phyloP scores from a whole-genome alignment of 257 asterid species.

The Capsicum pubescens region DNA sequence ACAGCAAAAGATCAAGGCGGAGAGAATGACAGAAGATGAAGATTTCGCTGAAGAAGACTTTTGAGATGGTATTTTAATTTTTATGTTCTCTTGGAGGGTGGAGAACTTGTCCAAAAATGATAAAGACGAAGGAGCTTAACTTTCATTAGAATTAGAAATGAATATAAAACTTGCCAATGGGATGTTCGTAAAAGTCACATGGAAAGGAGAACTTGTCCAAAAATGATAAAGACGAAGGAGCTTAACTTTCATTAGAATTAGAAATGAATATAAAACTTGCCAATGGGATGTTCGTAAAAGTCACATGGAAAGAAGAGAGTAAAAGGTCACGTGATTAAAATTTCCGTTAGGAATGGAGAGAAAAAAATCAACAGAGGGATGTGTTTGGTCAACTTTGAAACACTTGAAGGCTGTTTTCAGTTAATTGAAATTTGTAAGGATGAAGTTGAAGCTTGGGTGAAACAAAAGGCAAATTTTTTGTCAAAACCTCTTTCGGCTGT shows the following conservation, averaged over 20 bases:
- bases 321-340: neutral
- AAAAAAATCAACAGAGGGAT: slow-evolving; percentile 7
- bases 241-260: neutral
- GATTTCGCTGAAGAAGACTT: neutral
- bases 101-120: neutral
- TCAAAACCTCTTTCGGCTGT: neutral
- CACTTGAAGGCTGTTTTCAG: neutral
- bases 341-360: neutral
- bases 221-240: neutral
- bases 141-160: neutral
- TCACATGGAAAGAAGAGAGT: neutral
- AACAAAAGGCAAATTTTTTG: neutral
- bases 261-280: neutral
- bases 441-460: neutral
- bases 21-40: neutral
- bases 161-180: neutral
- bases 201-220: neutral
- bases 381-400: neutral
- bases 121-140: neutral
- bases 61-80: neutral
- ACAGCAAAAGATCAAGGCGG: neutral
- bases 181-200: neutral
- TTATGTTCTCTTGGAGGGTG: neutral
- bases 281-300: neutral
- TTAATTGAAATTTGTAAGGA: neutral